Conservation (phyloP, 129 eudicot genomes). For the Artemisia annua region DNA sequence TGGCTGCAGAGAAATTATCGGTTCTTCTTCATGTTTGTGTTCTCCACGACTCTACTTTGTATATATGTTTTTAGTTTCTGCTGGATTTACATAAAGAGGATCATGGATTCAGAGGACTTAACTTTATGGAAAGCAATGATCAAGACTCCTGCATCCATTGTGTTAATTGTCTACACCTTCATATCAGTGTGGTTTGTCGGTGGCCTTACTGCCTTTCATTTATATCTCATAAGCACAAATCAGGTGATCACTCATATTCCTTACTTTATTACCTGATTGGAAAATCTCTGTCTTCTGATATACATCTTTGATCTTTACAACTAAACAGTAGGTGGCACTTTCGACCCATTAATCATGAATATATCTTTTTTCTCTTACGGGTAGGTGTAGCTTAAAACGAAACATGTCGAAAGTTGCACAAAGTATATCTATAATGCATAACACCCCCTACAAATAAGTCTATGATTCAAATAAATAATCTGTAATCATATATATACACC, state of each 20-base stretch:
- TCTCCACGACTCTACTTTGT: conserved; percentile 90
- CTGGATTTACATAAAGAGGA: conserved; percentile 89
- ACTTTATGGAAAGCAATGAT: conserved; percentile 93
- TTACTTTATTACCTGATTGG: not conserved
- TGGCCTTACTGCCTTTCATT: conserved; percentile 94
- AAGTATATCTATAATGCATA: not conserved
- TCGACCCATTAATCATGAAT: not conserved
- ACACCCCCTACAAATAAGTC: too few relatives aligned
- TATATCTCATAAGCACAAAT: conserved; percentile 93
- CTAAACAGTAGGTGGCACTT: not conserved
- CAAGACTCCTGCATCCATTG: conserved; percentile 96
- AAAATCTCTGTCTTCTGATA: not conserved
- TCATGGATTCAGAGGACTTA: conserved; percentile 66
- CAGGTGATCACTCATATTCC: conserved; percentile 52
- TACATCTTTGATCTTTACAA: not conserved
- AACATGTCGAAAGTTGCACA: not conserved
- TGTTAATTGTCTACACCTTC: conserved; percentile 82
- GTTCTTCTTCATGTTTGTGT: conserved; percentile 98
- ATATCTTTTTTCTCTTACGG: not conserved
- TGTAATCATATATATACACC: too few relatives aligned
- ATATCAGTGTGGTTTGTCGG: conserved; percentile 99
- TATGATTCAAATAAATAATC: too few relatives aligned
- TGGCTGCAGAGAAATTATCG: conserved; percentile 88
- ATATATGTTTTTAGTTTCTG: conserved; percentile 89
- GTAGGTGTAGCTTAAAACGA: not conserved